Evolutionary conservation across 1,139 yeast genomes (phyloP).

Genomic region (Taphrina pruni): DNA sequence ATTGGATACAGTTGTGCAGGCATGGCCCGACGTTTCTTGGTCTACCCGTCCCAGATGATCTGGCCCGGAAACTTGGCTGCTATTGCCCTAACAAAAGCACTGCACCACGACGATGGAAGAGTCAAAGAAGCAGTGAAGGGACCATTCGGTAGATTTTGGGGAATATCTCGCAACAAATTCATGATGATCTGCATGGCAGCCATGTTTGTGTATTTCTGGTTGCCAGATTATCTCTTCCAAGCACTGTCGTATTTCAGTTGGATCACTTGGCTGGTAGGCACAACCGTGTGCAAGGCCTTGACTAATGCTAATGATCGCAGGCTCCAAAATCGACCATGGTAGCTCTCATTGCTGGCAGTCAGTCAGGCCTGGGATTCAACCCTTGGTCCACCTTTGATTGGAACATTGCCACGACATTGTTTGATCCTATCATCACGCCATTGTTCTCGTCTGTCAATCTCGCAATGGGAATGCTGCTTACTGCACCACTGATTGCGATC

Average conservation of each 20-base stretch:
- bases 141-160: constrained; percentile 65
- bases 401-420: constrained; percentile 49
- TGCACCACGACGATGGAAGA: constrained; percentile 35
- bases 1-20: constrained; percentile 74
- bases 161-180: constrained; percentile 58
- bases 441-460: constrained; percentile 55
- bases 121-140: not conserved
- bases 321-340: constrained; percentile 61
- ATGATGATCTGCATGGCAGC: constrained; percentile 55
- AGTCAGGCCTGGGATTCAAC: constrained; percentile 62
- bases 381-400: constrained; percentile 52
- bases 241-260: constrained; percentile 61
- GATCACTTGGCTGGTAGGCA: constrained; percentile 45
- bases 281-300: not conserved
- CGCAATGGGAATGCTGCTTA: not conserved
- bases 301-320: not conserved
- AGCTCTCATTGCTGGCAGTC: constrained; percentile 61
- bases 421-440: constrained; percentile 15
- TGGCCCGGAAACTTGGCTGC: constrained; percentile 58
- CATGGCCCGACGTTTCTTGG: constrained; percentile 61
- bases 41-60: constrained; percentile 65
- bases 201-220: constrained; percentile 62
- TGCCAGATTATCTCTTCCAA: constrained; percentile 62
- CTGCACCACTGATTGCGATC: not conserved
- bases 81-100: constrained; percentile 22